Evolutionary conservation across 2,329 filamentous ascomycete genomes (phyloP).

Genomic region (Thielaviopsis cerberus): DNA sequence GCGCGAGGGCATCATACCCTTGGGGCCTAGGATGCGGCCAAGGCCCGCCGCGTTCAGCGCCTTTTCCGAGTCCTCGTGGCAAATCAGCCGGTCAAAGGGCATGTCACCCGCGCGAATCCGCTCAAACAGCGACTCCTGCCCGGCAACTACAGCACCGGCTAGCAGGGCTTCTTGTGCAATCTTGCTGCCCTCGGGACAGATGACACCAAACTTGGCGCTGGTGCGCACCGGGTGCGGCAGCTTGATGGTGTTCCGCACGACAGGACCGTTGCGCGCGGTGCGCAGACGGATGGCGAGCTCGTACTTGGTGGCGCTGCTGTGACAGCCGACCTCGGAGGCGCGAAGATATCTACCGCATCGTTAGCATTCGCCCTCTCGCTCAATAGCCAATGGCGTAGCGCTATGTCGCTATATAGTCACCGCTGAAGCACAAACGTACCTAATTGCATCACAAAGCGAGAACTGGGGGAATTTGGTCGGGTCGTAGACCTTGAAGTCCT

Average conservation of each 20-base stretch:
- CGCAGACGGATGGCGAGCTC: conserved; percentile 70
- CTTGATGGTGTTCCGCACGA: conserved; percentile 70
- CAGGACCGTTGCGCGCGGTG: conserved; percentile 67
- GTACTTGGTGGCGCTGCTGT: conserved; percentile 61
- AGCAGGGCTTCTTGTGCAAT: conserved; percentile 54
- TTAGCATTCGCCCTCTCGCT: too few relatives aligned
- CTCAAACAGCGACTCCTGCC: conserved; percentile 72
- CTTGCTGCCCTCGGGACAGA: conserved; percentile 66
- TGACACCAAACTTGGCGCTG: conserved; percentile 74
- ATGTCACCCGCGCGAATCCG: conserved; percentile 55
- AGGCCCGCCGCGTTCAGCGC: conserved; percentile 67
- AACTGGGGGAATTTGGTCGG: conserved; percentile 49
- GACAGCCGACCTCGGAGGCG: conserved; percentile 74
- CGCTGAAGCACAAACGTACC: conserved; percentile 33
- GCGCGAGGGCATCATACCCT: conserved; percentile 75
- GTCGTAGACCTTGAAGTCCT: conserved; percentile 47
- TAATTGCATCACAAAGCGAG: conserved; percentile 79
- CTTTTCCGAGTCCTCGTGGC: conserved; percentile 58
- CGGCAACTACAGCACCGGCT: conserved; percentile 66
- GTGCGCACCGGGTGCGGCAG: conserved; percentile 82
- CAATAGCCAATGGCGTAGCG: too few relatives aligned
- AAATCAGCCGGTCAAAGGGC: conserved; percentile 76
- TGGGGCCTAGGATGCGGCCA: conserved; percentile 68
- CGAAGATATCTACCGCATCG: conserved; percentile 33
- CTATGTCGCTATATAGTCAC: conserved; percentile 1